phyloP scores from a whole-genome alignment of 331 rosid species.

The Cydonia oblonga region DNA sequence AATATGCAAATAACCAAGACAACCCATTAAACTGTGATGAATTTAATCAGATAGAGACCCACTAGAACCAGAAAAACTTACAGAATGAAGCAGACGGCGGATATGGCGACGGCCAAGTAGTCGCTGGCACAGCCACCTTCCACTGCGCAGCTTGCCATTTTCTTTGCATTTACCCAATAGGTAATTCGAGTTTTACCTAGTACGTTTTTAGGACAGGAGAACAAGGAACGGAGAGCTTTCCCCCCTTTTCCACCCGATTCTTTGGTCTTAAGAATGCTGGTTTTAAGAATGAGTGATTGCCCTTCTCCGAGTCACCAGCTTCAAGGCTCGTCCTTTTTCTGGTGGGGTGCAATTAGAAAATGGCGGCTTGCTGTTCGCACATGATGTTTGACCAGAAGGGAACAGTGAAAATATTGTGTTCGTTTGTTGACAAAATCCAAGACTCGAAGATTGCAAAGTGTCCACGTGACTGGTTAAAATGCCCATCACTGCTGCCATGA shows the following conservation, averaged over 20 bases:
- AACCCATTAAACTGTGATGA: neutral
- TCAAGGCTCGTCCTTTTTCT: neutral
- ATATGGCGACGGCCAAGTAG: too few species aligned
- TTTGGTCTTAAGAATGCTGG: neutral
- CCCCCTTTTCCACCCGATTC: neutral
- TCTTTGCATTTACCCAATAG: constrained; percentile 12
- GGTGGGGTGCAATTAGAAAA: neutral
- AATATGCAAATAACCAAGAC: neutral
- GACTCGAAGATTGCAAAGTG: neutral
- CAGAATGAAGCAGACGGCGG: too few species aligned
- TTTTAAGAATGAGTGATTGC: too few species aligned
- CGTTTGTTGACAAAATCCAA: neutral
- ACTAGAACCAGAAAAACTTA: constrained; percentile 16
- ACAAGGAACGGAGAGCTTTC: too few species aligned
- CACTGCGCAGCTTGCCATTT: constrained; percentile 56
- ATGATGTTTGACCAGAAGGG: constrained; percentile 1
- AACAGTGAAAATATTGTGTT: neutral
- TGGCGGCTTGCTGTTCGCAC: neutral
- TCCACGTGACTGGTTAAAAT: neutral
- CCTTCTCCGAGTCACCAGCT: neutral
- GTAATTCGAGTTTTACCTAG: neutral
- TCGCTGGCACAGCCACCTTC: neutral
- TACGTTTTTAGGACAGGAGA: neutral
- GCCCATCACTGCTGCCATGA: neutral
- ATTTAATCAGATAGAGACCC: constrained; percentile 2